Evolutionary conservation across 1,284 basidiomycete genomes (phyloP), one percentile per base, ranked within the genome.

Genomic region (Butyriboletus appendiculatus): DNA sequence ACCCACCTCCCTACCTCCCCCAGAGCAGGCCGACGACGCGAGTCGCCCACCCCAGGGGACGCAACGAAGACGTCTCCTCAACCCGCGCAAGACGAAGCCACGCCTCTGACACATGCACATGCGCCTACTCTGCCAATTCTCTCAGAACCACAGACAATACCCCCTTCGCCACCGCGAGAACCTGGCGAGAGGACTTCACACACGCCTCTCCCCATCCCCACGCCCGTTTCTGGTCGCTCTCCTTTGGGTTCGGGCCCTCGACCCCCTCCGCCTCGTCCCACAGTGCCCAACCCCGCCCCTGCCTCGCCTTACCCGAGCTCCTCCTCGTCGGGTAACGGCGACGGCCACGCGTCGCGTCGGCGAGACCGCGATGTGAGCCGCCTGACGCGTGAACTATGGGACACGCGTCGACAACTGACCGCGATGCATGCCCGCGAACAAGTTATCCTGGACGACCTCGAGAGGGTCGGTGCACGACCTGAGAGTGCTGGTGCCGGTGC

Each of bases 321-420:
- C 0, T 37, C 48, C 1, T 38, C 45, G n/a, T 48, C 44, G 16
- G 44, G 37, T 9, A 33, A 34, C 20, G 43, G 12, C 3, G 43
- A 48, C 2, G 4, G 24, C 16, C 40, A 33, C 14, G 3, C 16
- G 11, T 22, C 49, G 4, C 44, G 47, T 24, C 38, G 43, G 5
- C 43, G 41, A 32, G 55, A 52, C 4, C 35, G n/a, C 16, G 48
- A 49, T 18, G 52, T 48, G 11, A 46, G 16, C 15, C 50, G 47
- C 20, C 42, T 68, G 24, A 57, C 30, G 16, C 58, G 56, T 16
- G 66, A 64, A 18, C 45, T 71, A 5, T 62, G 50, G 59, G 64
- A 66, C 18, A 64, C 65, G 28, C 68, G 65, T 7, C 50, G 56
- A 15, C 48, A 67, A n/a, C n/a, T 67, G 41, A 56, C 50, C 24